These are phyloP conservation scores for Eutrema salsugineum DNA, from an alignment of 441 rosid species.

Conservation along the genomic window DNA sequence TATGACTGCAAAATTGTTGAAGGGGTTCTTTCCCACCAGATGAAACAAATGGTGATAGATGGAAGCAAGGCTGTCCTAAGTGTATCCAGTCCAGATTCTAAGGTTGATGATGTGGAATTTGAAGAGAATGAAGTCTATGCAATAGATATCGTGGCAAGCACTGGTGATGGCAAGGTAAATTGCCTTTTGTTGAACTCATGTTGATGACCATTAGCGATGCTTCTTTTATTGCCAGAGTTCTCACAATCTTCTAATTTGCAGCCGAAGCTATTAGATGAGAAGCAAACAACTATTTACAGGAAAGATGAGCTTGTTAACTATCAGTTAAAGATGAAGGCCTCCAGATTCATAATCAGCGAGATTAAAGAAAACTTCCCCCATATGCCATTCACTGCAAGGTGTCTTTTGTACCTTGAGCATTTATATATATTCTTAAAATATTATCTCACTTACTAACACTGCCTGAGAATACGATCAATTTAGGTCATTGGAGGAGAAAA, in stretches of 20 bases:
- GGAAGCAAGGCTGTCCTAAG: conserved; percentile 79
- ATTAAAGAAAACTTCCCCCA: conserved; percentile 70
- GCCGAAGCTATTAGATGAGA: conserved; percentile 93
- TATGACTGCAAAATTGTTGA: conserved; percentile 97
- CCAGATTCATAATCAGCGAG: conserved; percentile 91
- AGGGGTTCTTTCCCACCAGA: conserved; percentile 95
- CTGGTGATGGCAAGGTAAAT: conserved; percentile 94
- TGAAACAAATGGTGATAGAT: conserved; percentile 85
- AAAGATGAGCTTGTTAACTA: conserved; percentile 82
- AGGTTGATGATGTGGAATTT: conserved; percentile 90
- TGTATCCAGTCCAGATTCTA: conserved; percentile 71
- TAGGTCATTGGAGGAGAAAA: conserved; percentile 92
- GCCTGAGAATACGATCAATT: neutral
- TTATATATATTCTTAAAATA: neutral
- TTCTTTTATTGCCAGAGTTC: neutral
- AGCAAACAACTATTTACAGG: conserved; percentile 84
- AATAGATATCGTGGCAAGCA: conserved; percentile 85
- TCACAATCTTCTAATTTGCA: conserved; percentile 33
- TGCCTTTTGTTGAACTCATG: neutral
- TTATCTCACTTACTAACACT: neutral
- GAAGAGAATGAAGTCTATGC: conserved; percentile 94
- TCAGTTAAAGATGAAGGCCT: conserved; percentile 94
- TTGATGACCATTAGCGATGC: neutral
- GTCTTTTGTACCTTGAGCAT: conserved; percentile 1
- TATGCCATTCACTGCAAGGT: conserved; percentile 92